These are phyloP conservation scores for Fusarium compactum DNA, from an alignment of 2,329 filamentous ascomycete species.

Conservation along the genomic window DNA sequence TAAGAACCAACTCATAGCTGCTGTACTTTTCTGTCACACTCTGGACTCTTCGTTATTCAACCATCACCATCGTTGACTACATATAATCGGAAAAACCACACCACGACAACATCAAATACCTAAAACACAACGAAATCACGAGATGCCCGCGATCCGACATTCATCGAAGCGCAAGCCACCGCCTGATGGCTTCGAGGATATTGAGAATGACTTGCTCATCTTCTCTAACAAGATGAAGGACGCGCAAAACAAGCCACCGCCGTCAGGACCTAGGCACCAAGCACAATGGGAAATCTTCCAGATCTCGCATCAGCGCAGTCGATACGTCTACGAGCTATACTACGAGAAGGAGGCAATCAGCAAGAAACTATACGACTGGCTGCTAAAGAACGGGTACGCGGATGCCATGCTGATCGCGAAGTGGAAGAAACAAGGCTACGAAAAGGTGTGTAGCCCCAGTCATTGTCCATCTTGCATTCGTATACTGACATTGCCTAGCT, in stretches of 20 bases:
- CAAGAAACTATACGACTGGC: slow-evolving; percentile 92
- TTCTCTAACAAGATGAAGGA: slow-evolving; percentile 95
- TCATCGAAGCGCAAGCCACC: slow-evolving; percentile 83
- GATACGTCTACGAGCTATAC: slow-evolving; percentile 97
- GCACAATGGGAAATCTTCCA: slow-evolving; percentile 98
- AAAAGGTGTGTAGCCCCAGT: slow-evolving; percentile 76
- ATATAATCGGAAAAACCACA: neutral
- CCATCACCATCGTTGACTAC: neutral
- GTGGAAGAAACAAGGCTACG: slow-evolving; percentile 99
- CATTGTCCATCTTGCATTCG: neutral
- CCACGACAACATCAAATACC: neutral
- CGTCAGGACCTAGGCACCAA: slow-evolving; percentile 85
- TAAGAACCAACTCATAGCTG: neutral
- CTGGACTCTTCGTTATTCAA: neutral
- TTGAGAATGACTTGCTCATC: slow-evolving; percentile 86
- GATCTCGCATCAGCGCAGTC: slow-evolving; percentile 89
- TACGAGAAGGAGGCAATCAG: slow-evolving; percentile 97
- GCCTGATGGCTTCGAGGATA: slow-evolving; percentile 87
- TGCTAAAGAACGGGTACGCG: slow-evolving; percentile 96
- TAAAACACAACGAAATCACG: slow-evolving; percentile 2
- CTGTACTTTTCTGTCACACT: neutral
- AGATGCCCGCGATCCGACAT: slow-evolving; percentile 82
- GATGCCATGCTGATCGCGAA: slow-evolving; percentile 97
- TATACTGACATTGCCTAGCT: slow-evolving; percentile 65
- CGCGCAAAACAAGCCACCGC: slow-evolving; percentile 89